These are phyloP conservation scores for Dalechampia spathulata DNA, from an alignment of 441 rosid species.

Conservation along the genomic window DNA sequence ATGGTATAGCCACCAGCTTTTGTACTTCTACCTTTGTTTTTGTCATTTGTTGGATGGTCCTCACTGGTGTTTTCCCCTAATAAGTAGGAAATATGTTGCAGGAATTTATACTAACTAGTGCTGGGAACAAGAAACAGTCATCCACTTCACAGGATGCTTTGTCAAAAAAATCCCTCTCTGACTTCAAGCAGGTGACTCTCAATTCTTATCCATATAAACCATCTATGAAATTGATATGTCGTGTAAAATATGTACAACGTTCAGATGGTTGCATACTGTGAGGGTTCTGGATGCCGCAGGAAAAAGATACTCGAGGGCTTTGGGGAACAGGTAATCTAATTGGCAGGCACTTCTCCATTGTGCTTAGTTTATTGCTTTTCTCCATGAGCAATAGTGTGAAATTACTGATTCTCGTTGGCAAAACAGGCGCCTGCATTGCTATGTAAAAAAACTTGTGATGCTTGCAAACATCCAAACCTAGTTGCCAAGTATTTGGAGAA, in stretches of 20 bases:
- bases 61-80: conserved; percentile 9
- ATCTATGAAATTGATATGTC: conserved; percentile 13
- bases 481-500: conserved; percentile 61
- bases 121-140: conserved; percentile 55
- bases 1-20: conserved; percentile 45
- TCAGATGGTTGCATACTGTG: conserved; percentile 89
- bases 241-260: conserved; percentile 10
- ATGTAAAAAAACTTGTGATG: conserved; percentile 78
- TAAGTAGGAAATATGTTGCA: conserved; percentile 26
- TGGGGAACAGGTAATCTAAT: conserved; percentile 68
- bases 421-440: conserved; percentile 52
- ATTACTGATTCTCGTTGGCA: conserved; percentile 11
- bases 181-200: conserved; percentile 56
- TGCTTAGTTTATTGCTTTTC: conserved; percentile 2
- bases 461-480: conserved; percentile 72
- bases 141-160: conserved; percentile 36
- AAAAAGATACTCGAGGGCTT: conserved; percentile 82
- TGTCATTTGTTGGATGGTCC: not conserved
- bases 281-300: conserved; percentile 87
- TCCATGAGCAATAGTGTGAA: conserved; percentile 8
- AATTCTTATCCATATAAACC: conserved; percentile 12
- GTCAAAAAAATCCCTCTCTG: conserved; percentile 50
- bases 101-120: conserved; percentile 73
- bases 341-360: conserved; percentile 1
- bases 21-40: conserved; percentile 9